Evolutionary conservation across 106 monocot genomes (phyloP).

Genomic region (Cymbidium sinense): DNA sequence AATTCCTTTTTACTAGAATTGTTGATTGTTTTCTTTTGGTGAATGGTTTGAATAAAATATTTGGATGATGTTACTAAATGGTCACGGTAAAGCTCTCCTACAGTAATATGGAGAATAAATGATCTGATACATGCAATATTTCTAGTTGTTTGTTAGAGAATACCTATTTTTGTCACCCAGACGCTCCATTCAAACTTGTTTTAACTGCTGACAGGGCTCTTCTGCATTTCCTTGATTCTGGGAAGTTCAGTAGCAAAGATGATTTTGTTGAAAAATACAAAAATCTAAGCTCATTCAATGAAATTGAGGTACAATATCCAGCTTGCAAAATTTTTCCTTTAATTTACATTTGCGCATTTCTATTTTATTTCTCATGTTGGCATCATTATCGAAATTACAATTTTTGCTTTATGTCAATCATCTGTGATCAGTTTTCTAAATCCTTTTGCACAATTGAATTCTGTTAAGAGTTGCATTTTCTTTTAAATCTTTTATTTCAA

Average conservation of each 20-base stretch:
- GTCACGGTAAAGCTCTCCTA: background rate
- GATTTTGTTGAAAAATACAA: constrained; percentile 97
- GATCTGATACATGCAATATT: background rate
- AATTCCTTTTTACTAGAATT: background rate
- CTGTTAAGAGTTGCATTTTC: background rate
- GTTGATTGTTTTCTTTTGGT: background rate
- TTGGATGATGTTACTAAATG: background rate
- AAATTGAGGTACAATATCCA: constrained; percentile 65
- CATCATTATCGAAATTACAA: background rate
- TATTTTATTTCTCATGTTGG: background rate
- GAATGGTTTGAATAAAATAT: background rate
- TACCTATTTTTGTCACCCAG: background rate
- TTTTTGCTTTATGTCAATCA: background rate
- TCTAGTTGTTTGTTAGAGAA: background rate
- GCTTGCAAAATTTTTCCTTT: background rate
- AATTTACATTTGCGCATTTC: background rate
- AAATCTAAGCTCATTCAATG: constrained; percentile 92
- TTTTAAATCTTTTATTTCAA: background rate
- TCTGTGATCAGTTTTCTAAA: background rate
- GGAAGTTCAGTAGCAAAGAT: constrained; percentile 78
- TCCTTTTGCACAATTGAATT: background rate
- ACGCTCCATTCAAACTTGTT: constrained; percentile 4
- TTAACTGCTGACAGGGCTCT: constrained; percentile 59
- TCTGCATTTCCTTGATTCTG: constrained; percentile 94
- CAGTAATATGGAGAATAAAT: background rate